Evolutionary conservation across 805 yeast species (phyloP), one percentile per base, ranked within the genome.

Genomic region (Metschnikowia vanudenii): DNA sequence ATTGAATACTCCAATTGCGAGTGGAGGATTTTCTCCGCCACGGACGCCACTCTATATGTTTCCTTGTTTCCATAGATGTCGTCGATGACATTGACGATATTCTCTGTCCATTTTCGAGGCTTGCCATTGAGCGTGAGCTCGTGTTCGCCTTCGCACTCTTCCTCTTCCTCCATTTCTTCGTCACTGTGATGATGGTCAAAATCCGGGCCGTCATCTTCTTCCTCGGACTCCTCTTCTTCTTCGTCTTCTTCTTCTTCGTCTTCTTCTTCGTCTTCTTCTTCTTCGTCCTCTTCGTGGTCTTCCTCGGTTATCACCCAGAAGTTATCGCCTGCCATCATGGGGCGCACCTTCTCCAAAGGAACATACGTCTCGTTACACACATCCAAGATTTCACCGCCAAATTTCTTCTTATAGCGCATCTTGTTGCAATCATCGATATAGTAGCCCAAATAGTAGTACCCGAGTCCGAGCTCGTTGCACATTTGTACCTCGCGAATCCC

Each of bases 361-460:
- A 73, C 67, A 55, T 68, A 83, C 20, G 66, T 61, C 39, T 72
- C 69, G 41, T 72, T 76, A 46, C 74, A 66, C 13, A 81, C 63
- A 57, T 86, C 90, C 38, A 85, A 61, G 4, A 86, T 57, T 53
- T 85, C 85, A 4, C 91, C 94, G 0, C 92, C 92, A 63, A 85
- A 89, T 50, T 80, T 78, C 22, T 76, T 80, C 64, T 90, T 90
- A 60, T 91, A 91, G 39, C 69, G 73, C 96, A 90, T 89, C 63
- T 90, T 90, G 0, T 69, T 73, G 61, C 96, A 88, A 53, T 85
- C 90, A 4, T 82, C 82, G 37, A 88, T 81, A 58, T 82, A 90
- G 54, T 81, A 88, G 0, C 97, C 97, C 65, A 90, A 59, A 56
- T 87, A 87, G 59, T 89, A 88, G 64, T 78, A 80, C 3, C 76